phyloP scores from a whole-genome alignment of 495 filamentous ascomycete species.

The Entonaema liquescens region DNA sequence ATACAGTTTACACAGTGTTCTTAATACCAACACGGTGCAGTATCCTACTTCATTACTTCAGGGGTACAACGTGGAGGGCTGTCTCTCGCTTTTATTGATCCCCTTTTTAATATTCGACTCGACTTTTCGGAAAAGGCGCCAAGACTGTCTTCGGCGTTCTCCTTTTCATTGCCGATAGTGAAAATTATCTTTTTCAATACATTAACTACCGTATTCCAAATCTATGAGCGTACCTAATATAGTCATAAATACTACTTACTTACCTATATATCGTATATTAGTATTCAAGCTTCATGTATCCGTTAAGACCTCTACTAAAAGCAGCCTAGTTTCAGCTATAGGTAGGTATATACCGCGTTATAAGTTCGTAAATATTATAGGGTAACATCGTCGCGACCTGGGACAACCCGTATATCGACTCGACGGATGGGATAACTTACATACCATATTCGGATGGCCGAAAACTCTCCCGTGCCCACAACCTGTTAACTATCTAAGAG shows the following conservation, averaged over 20 bases:
- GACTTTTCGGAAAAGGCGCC: conserved; percentile 1
- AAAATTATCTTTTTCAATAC: not conserved
- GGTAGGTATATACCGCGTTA: not conserved
- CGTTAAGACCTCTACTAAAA: not conserved
- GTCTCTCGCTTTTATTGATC: conserved; percentile 3
- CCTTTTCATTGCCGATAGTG: not conserved
- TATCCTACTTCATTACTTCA: not conserved
- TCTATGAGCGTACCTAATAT: not conserved
- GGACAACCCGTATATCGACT: conserved; percentile 17
- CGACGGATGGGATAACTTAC: conserved; percentile 25
- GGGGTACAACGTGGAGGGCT: conserved; percentile 1
- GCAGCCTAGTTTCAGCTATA: not conserved
- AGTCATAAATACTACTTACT: not conserved
- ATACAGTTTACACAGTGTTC: conserved; percentile 4
- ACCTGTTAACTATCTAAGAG: not conserved
- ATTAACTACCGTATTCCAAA: not conserved
- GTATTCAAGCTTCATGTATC: not conserved
- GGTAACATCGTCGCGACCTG: conserved; percentile 27
- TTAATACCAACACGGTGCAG: not conserved
- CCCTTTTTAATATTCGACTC: conserved; percentile 1
- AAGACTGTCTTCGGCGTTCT: not conserved
- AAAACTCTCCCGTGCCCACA: conserved; percentile 27
- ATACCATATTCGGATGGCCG: conserved; percentile 28
- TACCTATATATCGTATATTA: not conserved
- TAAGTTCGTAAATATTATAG: not conserved